Evolutionary conservation across 352 stramenopile genomes (phyloP).

Genomic region (Phytophthora litchii): DNA sequence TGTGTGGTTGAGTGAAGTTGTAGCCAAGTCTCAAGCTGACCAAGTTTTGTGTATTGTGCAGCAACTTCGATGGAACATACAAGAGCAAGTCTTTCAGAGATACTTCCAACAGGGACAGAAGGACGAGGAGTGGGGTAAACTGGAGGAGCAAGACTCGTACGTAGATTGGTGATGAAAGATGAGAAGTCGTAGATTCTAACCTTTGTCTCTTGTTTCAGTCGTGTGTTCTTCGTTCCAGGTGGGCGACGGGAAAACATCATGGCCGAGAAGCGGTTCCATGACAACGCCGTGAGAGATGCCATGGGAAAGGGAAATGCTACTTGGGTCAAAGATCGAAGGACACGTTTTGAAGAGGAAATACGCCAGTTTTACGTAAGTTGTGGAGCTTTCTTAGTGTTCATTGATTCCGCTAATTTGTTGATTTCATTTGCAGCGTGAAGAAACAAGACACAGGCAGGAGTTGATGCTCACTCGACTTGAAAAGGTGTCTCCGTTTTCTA

Average conservation of each 20-base stretch:
- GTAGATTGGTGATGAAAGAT: constrained; percentile 6
- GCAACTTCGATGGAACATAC: constrained; percentile 72
- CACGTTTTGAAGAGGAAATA: constrained; percentile 54
- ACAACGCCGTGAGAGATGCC: constrained; percentile 59
- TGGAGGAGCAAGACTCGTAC: constrained; percentile 67
- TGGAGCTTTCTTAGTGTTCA: not conserved
- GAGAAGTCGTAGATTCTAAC: constrained; percentile 1
- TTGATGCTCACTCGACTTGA: constrained; percentile 74
- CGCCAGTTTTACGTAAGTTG: constrained; percentile 67
- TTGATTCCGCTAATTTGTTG: not conserved
- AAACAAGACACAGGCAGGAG: constrained; percentile 80
- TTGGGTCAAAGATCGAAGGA: constrained; percentile 54
- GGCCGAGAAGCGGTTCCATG: constrained; percentile 73
- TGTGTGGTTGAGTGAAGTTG: constrained; percentile 27
- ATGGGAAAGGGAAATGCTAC: constrained; percentile 52
- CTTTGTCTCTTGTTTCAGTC: constrained; percentile 25
- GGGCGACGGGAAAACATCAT: constrained; percentile 68
- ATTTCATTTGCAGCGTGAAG: constrained; percentile 52
- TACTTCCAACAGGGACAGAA: constrained; percentile 64
- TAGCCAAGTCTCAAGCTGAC: constrained; percentile 6
- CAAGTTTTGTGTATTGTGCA: constrained; percentile 29
- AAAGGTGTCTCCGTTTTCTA: constrained; percentile 77
- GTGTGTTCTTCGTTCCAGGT: constrained; percentile 69
- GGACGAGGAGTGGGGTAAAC: constrained; percentile 57
- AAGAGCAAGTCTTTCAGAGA: constrained; percentile 64